A percentile compares a stretch with the other conserved stretches of the same genome.
Conservation (phyloP, 371 early-diverging fungal genomes). For the Batkoa obscura region DNA sequence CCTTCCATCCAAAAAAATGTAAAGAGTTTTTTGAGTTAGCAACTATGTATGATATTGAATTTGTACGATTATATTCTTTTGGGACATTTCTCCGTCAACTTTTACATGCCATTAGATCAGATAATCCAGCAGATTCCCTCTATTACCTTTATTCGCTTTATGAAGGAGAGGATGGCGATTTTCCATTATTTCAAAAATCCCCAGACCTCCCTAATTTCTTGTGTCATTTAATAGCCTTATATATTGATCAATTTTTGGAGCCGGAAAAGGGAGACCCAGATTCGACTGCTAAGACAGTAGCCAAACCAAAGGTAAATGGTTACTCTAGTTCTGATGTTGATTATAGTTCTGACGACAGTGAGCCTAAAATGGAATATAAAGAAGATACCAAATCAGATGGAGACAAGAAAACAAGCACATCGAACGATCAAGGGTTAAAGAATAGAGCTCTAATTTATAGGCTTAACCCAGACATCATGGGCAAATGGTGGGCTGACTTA, state of each 20-base stretch:
- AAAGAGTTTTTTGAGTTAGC: neutral
- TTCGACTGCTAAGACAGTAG: neutral
- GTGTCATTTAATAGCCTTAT: neutral
- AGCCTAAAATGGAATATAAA: neutral
- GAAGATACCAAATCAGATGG: neutral
- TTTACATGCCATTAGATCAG: neutral
- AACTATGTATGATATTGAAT: neutral
- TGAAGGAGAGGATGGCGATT: neutral
- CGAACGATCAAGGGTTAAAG: slow-evolving; percentile 6
- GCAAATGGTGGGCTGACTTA: neutral
- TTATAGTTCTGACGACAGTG: neutral
- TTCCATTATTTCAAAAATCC: neutral
- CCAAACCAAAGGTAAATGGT: neutral
- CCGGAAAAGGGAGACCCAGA: neutral
- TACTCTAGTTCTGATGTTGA: neutral
- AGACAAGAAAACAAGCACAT: neutral
- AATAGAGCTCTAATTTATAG: neutral
- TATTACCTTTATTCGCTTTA: neutral
- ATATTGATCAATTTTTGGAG: slow-evolving; percentile 6
- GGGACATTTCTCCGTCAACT: neutral
- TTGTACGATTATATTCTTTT: neutral
- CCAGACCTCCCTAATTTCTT: neutral
- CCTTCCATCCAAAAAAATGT: neutral
- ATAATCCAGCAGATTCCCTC: neutral
- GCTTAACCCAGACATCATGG: slow-evolving; percentile 1